Evolutionary conservation across 78 protist genomes (phyloP).

Genomic region (Neovahlkampfia damariscottae): DNA sequence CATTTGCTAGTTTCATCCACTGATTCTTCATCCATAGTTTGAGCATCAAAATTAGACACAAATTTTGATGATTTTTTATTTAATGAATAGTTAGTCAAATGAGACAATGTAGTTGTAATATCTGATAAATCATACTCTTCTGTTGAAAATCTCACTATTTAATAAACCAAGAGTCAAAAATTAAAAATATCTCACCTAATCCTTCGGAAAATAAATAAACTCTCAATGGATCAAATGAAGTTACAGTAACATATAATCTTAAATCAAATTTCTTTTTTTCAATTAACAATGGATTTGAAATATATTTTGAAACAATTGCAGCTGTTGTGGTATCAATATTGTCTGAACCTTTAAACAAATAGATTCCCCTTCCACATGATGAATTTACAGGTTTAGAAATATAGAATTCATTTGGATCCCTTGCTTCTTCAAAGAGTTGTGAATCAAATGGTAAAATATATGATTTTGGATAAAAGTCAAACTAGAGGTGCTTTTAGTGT

Average conservation of each 20-base stretch:
- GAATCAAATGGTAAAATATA: constrained; percentile 13
- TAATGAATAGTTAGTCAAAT: constrained; percentile 66
- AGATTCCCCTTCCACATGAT: constrained; percentile 20
- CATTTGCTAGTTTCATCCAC: constrained; percentile 32
- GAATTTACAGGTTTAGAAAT: constrained; percentile 12
- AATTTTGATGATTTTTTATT: constrained; percentile 27
- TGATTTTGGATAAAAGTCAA: neutral
- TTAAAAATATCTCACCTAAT: too few species aligned
- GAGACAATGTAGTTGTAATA: constrained; percentile 11
- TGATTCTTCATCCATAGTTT: neutral
- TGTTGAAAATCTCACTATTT: constrained; percentile 40
- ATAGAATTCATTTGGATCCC: neutral
- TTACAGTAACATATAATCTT: constrained; percentile 58
- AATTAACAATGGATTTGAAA: constrained; percentile 52
- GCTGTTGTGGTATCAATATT: neutral
- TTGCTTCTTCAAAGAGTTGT: neutral
- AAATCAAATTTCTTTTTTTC: constrained; percentile 71
- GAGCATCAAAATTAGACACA: neutral
- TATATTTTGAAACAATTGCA: constrained; percentile 30
- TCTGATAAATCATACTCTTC: neutral
- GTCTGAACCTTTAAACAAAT: neutral
- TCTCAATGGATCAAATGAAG: constrained; percentile 35
- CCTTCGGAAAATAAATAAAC: constrained; percentile 35
- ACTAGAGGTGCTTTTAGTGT: neutral
- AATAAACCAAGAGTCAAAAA: too few species aligned